Conservation (phyloP, 306 rosid genomes). For the Psophocarpus tetragonolobus region DNA sequence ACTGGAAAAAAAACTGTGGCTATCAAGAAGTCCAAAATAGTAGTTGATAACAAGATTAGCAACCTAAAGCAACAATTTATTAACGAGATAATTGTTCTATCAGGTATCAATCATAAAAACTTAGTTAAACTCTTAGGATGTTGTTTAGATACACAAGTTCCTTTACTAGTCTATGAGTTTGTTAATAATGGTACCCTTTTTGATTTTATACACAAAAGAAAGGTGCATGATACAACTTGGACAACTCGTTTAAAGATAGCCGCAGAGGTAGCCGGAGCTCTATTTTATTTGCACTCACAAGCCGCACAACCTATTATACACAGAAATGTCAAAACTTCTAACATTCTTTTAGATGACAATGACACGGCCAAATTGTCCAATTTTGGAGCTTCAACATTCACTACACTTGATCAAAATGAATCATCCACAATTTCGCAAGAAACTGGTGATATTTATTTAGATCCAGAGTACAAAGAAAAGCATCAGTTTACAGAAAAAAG, state of each 20-base stretch:
- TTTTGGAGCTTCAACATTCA: neutral
- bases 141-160: too few relatives aligned
- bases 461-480: neutral
- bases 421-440: neutral
- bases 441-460: neutral
- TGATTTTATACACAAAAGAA: conserved; percentile 18
- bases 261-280: conserved; percentile 23
- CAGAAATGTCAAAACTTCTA: too few relatives aligned
- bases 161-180: too few relatives aligned
- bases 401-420: too few relatives aligned
- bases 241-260: conserved; percentile 41
- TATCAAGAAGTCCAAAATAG: neutral
- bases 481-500: neutral
- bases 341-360: conserved; percentile 33
- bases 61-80: conserved; percentile 7
- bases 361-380: neutral
- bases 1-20: neutral
- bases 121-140: too few relatives aligned
- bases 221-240: conserved; percentile 13
- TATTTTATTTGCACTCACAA: neutral
- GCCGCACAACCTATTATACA: too few relatives aligned
- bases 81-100: conserved; percentile 42
- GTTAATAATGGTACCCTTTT: conserved; percentile 46
- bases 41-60: too few relatives aligned
- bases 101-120: conserved; percentile 51